Conservation (phyloP, 2,329 filamentous ascomycete genomes). For the Ascocoryne sarcoides region DNA sequence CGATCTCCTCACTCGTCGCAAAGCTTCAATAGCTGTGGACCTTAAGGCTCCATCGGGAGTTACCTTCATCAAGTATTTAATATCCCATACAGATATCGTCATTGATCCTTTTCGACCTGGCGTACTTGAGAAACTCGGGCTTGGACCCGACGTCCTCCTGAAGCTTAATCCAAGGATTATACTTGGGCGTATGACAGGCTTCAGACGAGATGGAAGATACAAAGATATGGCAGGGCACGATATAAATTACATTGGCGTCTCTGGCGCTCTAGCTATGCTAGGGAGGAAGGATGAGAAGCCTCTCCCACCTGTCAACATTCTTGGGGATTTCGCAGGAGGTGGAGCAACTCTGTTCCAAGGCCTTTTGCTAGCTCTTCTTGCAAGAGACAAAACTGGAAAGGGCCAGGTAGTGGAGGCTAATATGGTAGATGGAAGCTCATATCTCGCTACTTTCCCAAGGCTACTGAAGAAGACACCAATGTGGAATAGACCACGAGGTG, state of each 20-base stretch:
- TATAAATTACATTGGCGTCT: constrained; percentile 91
- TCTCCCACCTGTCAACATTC: constrained; percentile 70
- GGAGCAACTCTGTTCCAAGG: constrained; percentile 76
- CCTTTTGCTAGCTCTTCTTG: constrained; percentile 69
- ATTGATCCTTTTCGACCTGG: constrained; percentile 93
- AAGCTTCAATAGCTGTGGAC: constrained; percentile 71
- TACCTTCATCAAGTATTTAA: constrained; percentile 56
- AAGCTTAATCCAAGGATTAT: constrained; percentile 66
- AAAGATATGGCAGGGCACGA: constrained; percentile 86
- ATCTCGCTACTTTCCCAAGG: constrained; percentile 70
- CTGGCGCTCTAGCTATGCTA: constrained; percentile 68
- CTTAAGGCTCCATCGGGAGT: constrained; percentile 60
- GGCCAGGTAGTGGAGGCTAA: constrained; percentile 93
- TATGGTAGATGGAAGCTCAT: constrained; percentile 86
- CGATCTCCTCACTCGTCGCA: constrained; percentile 74
- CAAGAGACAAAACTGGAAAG: constrained; percentile 51
- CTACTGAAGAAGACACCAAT: constrained; percentile 53
- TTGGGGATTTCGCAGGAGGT: constrained; percentile 88
- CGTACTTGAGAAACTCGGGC: constrained; percentile 74
- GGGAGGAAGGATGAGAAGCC: constrained; percentile 63
- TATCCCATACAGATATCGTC: constrained; percentile 60
- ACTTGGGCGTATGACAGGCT: constrained; percentile 81
- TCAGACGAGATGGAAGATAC: constrained; percentile 80
- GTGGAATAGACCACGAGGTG: constrained; percentile 57
- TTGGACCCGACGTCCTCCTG: constrained; percentile 61